Conservation (phyloP, 352 stramenopile species). For the Phytophthora citricola region DNA sequence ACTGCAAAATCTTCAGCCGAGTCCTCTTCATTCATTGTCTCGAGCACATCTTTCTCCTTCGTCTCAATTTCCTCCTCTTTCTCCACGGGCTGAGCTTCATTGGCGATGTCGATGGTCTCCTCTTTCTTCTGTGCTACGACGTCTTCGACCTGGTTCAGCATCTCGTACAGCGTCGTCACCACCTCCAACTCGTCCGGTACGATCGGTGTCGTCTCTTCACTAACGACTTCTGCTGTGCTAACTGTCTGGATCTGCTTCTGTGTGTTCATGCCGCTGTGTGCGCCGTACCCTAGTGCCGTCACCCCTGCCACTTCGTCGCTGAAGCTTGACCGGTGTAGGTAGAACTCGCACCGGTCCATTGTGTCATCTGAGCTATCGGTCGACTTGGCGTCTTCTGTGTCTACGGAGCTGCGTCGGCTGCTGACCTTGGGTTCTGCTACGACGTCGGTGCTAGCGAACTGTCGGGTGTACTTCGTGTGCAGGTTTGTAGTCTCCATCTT, state of each 20-base stretch:
- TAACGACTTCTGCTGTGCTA: constrained; percentile 8
- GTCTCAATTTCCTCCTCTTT: neutral
- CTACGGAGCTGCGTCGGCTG: constrained; percentile 20
- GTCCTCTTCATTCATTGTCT: neutral
- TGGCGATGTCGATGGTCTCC: neutral
- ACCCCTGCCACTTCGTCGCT: constrained; percentile 25
- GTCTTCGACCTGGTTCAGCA: constrained; percentile 15
- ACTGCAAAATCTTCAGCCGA: neutral
- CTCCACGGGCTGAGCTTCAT: neutral
- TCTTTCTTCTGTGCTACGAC: constrained; percentile 1
- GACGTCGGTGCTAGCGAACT: constrained; percentile 13
- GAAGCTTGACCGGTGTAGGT: constrained; percentile 21
- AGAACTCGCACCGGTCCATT: constrained; percentile 22
- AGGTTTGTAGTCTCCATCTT: constrained; percentile 23
- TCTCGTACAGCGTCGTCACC: constrained; percentile 19
- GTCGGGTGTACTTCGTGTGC: constrained; percentile 16
- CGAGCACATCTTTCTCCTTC: neutral
- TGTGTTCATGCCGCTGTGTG: constrained; percentile 31
- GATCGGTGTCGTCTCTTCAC: constrained; percentile 20
- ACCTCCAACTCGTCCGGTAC: constrained; percentile 25
- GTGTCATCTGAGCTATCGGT: constrained; percentile 15
- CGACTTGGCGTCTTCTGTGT: constrained; percentile 25
- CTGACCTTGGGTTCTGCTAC: constrained; percentile 14
- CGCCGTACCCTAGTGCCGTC: constrained; percentile 18
- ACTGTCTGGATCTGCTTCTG: constrained; percentile 9